Base-by-base conservation (phyloP, 441 rosid species). In the Erodium moschatum region DNA sequence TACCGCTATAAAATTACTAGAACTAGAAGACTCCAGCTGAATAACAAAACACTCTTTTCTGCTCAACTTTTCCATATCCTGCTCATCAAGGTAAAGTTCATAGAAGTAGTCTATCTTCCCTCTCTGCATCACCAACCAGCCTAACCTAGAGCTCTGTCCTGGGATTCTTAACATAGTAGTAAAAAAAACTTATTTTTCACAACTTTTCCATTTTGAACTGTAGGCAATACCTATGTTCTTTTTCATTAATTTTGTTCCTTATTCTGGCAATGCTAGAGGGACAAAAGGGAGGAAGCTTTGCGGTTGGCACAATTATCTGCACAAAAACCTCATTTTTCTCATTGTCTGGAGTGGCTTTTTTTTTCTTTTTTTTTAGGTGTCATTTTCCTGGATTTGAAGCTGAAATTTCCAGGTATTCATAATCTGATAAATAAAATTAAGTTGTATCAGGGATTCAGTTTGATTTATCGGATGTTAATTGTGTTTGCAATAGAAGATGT, bases 261-360 rank as follows among this genome's bases (percentile, higher is more conserved):
- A 62, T 73, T 50, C 29, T 73, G 29, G 67, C 38, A 42, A 62
- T 75, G 68, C 67, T 85, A 95, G 98, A 84, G 99, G 81, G 86
- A 87, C 78, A 95, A 95, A 86, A 85, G 75, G 42, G 96, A 91
- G 79, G 98, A 95, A 85, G 99, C 97, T 66, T 72, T 95, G 69
- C 83, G 81, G 71, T 81, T 95, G 83, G 99, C 99, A 66, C 94
- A 84, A 69, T 76, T 91, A 81, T 94, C 99, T 38, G 97, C 97
- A 15, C 91, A 87, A 84, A 95, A 90, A 79, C 97, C 97, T 76
- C 97, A 95, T 74, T 95, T 95, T 81, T 90, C 93, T 65, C 96
- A 89, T 78, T 95, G 97, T 82, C 76, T 95, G 74, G 99, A 95
- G 80, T 95, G 97, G 99, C 96, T 91, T 84, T 92, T 91, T 76